Percentiles rank a stretch among this genome's conserved stretches.
Evolutionary conservation across 75 land plant species (phyloP).

Genomic region (Larix kaempferi): DNA sequence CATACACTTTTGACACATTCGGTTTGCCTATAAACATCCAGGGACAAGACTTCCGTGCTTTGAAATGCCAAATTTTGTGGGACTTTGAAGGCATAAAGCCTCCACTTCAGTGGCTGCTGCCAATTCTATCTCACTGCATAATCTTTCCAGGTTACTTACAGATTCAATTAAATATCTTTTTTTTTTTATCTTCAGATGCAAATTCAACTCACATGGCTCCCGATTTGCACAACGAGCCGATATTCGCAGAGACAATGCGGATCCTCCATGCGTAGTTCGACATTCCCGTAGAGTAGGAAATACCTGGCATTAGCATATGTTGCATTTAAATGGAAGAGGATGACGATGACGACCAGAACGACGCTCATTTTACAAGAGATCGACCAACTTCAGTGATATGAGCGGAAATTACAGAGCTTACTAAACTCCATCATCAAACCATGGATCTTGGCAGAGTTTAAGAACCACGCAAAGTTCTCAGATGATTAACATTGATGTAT

Average conservation of each 20-base stretch:
- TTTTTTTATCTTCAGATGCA: background rate
- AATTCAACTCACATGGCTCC: constrained; percentile 5
- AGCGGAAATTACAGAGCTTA: no score
- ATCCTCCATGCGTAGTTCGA: background rate
- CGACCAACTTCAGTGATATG: no score
- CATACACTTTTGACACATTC: background rate
- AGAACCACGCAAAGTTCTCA: no score
- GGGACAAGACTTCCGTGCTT: background rate
- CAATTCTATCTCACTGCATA: background rate
- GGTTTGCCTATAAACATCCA: background rate
- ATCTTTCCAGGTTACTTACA: background rate
- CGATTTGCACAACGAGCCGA: constrained; percentile 3
- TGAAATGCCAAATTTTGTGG: background rate
- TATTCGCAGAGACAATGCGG: background rate
- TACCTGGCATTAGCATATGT: background rate
- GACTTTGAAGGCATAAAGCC: constrained; percentile 6
- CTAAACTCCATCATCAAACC: no score
- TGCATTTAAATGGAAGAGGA: no score
- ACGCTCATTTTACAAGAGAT: background rate
- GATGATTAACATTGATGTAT: no score
- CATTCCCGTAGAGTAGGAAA: constrained; percentile 1
- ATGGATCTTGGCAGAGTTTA: no score
- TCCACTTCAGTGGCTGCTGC: constrained; percentile 2
- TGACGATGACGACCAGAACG: background rate
- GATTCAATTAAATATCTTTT: no score